Base-by-base conservation (phyloP, 78 protist genomes). In the Dictyostelium brefeldianum region DNA sequence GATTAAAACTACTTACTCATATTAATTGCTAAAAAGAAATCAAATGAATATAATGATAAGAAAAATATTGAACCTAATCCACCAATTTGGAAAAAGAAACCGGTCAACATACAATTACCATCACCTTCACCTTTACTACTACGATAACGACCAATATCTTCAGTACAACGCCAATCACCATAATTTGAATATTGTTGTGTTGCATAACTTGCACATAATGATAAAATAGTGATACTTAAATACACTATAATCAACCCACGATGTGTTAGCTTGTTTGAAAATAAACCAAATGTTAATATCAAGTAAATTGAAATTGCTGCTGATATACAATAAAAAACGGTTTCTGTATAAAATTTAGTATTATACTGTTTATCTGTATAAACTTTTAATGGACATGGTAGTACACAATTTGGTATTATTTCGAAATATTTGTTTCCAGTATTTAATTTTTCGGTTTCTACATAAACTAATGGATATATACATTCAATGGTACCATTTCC, bases 51-150 rank as follows among this genome's bases (percentile, higher is more conserved):
- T 27, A 77, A 50, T 27, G 48, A 36, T n/a, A 77, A 29, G 27
- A 46, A 77, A 20, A 77, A 18, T 15, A 77, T 77, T 22, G 64
- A 25, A 50, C 67, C 57, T 50, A 77, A 77, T 25, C 81, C 81
- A 10, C 81, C 81, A 77, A 77, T 12, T 50, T 77, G 59, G 14
- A 77, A 77, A 27, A 77, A 46, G 9, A 50, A 43, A 14, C 81
- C 81, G 4, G 18, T 17, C 15, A 77, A 77, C 4, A n/a, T 15
- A 50, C 81, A 77, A 6, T 22, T 43, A 22, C 65, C 47, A 18
- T 43, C 81, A 12, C 0, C 43, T 36, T 43, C 81, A 12, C 0
- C 43, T 36, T 36, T 17, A 62, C 62, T 46, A 71, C 46, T 43
- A 25, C 14, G 18, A 50, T 77, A 77, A 50, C 81, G 50, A 15